Conservation (phyloP, 495 filamentous ascomycete genomes). For the Podospora pseudopauciseta region DNA sequence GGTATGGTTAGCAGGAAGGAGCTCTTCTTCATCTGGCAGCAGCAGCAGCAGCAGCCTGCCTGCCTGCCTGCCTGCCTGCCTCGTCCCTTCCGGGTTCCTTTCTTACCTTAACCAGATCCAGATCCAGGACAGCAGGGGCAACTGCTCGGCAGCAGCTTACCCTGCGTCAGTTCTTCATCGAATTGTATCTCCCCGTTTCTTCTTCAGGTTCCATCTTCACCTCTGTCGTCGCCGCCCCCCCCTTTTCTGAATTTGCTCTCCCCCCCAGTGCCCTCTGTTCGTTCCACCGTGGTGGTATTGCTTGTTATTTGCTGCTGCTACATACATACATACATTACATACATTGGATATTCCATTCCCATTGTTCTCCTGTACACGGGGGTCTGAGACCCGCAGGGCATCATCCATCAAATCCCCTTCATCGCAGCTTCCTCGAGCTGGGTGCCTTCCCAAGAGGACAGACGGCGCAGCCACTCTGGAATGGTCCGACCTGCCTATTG, state of each 20-base stretch:
- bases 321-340: no score
- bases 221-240: neutral
- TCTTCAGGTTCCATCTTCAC: neutral
- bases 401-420: neutral
- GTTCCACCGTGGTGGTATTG: neutral
- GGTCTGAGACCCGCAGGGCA: conserved; percentile 5
- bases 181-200: neutral
- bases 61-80: neutral
- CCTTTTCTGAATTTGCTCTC: neutral
- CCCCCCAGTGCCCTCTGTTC: neutral
- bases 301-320: neutral
- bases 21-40: neutral
- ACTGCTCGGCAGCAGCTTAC: neutral
- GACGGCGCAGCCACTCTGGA: conserved; percentile 2
- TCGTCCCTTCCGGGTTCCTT: neutral
- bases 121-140: neutral
- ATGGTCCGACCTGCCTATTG: neutral
- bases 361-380: neutral
- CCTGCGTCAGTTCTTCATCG: neutral
- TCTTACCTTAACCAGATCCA: neutral
- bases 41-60: neutral
- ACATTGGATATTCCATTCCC: neutral
- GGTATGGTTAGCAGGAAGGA: neutral
- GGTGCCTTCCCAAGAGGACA: neutral
- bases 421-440: neutral